Base-by-base conservation (phyloP, 2,329 filamentous ascomycete genomes). In the Chrysoporthe cubensis region DNA sequence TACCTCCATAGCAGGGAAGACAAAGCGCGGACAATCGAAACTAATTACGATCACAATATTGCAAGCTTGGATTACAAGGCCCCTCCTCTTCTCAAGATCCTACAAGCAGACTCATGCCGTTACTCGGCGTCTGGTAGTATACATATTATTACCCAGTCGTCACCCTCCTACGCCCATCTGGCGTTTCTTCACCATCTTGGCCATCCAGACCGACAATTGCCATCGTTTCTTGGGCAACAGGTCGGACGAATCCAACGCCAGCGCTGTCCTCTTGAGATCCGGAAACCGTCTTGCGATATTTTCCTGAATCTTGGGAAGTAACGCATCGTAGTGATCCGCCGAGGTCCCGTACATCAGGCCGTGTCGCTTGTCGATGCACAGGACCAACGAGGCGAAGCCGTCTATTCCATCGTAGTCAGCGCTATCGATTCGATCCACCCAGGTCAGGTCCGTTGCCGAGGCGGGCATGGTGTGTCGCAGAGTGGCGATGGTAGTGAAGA, bases 361-460 rank as follows among this genome's bases (percentile, higher is more conserved):
- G 4, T 69, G 62, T 40, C 68, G 62, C 21, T 56, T 66, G 40
- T 69, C 66, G 2, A 69, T 43, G 11, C 66, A 67, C 34, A 67
- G 18, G n/a, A 69, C 65, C 44, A 69, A 32, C 46, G 65, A 57
- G 14, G 65, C 62, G 42, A 69, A 69, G 34, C 65, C 52, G n/a
- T 69, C 68, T n/a, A 69, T 65, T 9, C 58, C 65, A 16, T 69
- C 65, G 11, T 67, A 69, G 32, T 69, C 68, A n/a, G 50, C 8
- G 16, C 56, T 59, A 40, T 52, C 52, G 40, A 69, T 67, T 1
- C 68, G 61, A 40, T 69, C 68, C 8, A 69, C 50, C 68, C 68
- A 69, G 34, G 50, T 42, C 3, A 65, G 37, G 7, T 67, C 68
- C 1, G 58, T 63, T 1, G 61, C 16, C 5, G 68, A 67, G n/a